A percentile compares a stretch with the other conserved stretches of the same genome.
Evolutionary conservation across 192 early-diverging fungal species (phyloP).

Genomic region (Coemansia sp.): DNA sequence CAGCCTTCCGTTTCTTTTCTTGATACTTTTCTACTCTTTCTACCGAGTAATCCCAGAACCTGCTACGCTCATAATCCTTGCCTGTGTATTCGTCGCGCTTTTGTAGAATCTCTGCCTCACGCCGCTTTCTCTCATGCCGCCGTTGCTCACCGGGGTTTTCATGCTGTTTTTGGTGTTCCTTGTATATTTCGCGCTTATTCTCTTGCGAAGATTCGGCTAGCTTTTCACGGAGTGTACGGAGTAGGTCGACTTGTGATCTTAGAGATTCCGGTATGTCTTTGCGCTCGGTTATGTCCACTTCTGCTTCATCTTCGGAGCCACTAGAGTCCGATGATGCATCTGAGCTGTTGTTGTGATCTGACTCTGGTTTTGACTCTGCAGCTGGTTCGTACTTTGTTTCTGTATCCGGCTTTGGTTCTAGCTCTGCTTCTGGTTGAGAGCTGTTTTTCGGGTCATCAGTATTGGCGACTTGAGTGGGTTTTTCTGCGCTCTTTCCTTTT

Average conservation of each 20-base stretch:
- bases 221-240: constrained; percentile 17
- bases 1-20: constrained; percentile 59
- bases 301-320: constrained; percentile 3
- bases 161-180: constrained; percentile 70
- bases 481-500: neutral
- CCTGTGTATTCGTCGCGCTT: constrained; percentile 61
- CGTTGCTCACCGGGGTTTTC: constrained; percentile 61
- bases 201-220: constrained; percentile 43
- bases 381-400: no score
- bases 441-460: no score
- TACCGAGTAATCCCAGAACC: constrained; percentile 80
- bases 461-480: no score
- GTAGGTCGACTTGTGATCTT: constrained; percentile 22
- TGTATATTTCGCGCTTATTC: constrained; percentile 72
- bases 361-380: no score
- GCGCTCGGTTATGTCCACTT: constrained; percentile 31
- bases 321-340: neutral
- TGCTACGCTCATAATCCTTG: constrained; percentile 77
- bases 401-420: no score
- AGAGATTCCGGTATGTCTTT: constrained; percentile 27
- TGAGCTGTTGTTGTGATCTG: constrained; percentile 4
- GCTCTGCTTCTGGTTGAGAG: no score
- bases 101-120: constrained; percentile 71
- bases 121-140: constrained; percentile 62
- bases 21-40: constrained; percentile 81